These are phyloP conservation scores for Saccharomyces pastorianus DNA, from an alignment of 1,139 yeast genomes.

Conservation along the genomic window DNA sequence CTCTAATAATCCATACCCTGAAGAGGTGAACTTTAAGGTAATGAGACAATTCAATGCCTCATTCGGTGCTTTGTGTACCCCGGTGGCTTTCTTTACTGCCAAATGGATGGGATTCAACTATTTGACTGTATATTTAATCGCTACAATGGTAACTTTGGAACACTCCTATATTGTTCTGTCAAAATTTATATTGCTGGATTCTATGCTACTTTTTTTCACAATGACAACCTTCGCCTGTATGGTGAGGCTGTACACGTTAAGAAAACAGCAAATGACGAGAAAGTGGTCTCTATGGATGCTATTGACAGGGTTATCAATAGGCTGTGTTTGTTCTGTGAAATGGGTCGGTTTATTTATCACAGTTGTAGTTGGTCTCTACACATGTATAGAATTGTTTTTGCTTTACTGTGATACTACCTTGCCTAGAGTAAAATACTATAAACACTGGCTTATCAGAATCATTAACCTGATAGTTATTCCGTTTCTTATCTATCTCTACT, in stretches of 20 bases:
- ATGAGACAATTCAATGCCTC: slow-evolving; percentile 63
- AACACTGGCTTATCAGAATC: slow-evolving; percentile 72
- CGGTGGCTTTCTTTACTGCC: slow-evolving; percentile 57
- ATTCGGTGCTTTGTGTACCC: slow-evolving; percentile 56
- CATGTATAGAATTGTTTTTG: slow-evolving; percentile 62
- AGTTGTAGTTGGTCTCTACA: slow-evolving; percentile 76
- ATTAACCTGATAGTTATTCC: slow-evolving; percentile 68
- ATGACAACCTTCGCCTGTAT: slow-evolving; percentile 52
- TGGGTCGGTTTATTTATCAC: slow-evolving; percentile 95
- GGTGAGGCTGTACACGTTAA: slow-evolving; percentile 43
- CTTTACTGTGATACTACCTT: slow-evolving; percentile 42
- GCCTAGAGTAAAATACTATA: slow-evolving; percentile 38
- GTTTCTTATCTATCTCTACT: slow-evolving; percentile 51
- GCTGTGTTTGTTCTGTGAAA: slow-evolving; percentile 88
- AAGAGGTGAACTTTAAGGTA: slow-evolving; percentile 42
- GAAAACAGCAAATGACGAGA: slow-evolving; percentile 37
- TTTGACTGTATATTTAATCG: slow-evolving; percentile 45
- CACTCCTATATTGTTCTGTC: slow-evolving; percentile 58
- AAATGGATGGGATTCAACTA: slow-evolving; percentile 39
- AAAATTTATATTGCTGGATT: slow-evolving; percentile 65
- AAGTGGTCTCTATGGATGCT: slow-evolving; percentile 50
- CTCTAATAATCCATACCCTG: slow-evolving; percentile 53
- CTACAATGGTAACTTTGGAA: slow-evolving; percentile 57
- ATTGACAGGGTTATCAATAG: slow-evolving; percentile 72
- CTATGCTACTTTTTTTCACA: slow-evolving; percentile 65